Evolutionary conservation across 371 early-diverging fungal genomes (phyloP).

Genomic region (Apophysomyces elegans): DNA sequence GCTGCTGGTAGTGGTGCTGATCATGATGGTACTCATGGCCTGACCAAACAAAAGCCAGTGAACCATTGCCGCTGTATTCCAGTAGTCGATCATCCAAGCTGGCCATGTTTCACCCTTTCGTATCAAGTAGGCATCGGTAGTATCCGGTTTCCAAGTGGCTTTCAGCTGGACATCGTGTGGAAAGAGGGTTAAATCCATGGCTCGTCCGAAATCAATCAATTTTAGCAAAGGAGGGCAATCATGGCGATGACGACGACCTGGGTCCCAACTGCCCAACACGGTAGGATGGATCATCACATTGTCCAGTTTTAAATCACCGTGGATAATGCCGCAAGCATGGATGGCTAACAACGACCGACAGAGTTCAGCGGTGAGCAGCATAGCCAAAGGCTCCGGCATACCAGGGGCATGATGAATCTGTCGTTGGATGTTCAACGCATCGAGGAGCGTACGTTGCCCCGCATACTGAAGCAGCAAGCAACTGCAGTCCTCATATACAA

Average conservation of each 20-base stretch:
- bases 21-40: background rate
- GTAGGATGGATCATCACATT: constrained; percentile 36
- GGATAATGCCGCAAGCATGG: constrained; percentile 40
- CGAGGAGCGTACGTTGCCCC: constrained; percentile 37
- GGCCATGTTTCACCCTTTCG: constrained; percentile 20
- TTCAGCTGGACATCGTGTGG: constrained; percentile 19
- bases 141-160: constrained; percentile 40
- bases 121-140: constrained; percentile 19
- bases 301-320: constrained; percentile 56
- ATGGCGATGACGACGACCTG: no score
- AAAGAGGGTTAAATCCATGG: constrained; percentile 38
- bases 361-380: constrained; percentile 29
- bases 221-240: constrained; percentile 11
- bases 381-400: constrained; percentile 46
- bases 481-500: constrained; percentile 32
- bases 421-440: constrained; percentile 34
- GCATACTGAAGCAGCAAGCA: constrained; percentile 34
- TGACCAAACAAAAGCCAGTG: constrained; percentile 43
- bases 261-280: no score
- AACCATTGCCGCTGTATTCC: constrained; percentile 42
- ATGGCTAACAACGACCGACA: constrained; percentile 29
- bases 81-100: constrained; percentile 45
- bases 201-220: constrained; percentile 53
- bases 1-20: no score
- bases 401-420: background rate